These are phyloP conservation scores for Aspergillus thermomutatus DNA, from an alignment of 2,329 filamentous ascomycete species.

Conservation along the genomic window DNA sequence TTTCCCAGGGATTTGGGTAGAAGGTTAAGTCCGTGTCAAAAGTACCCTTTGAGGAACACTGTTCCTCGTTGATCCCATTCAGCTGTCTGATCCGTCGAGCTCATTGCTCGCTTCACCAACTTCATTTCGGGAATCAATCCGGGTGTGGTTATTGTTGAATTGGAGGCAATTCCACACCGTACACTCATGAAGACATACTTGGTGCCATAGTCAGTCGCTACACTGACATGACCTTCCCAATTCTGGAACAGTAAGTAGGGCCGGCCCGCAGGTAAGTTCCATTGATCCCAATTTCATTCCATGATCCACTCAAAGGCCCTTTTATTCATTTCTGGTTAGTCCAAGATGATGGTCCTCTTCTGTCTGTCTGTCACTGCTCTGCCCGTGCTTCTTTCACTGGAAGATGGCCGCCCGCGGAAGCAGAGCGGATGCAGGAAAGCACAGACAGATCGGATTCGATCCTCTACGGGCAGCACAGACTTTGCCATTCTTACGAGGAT, in stretches of 20 bases:
- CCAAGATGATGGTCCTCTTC: neutral
- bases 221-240: neutral
- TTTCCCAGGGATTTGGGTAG: neutral
- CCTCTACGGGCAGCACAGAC: neutral
- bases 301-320: constrained; percentile 1
- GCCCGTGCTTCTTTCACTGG: neutral
- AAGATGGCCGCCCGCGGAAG: constrained; percentile 11
- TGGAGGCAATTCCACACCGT: too few relatives aligned
- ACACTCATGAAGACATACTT: too few relatives aligned
- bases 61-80: neutral
- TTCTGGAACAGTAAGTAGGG: constrained; percentile 22
- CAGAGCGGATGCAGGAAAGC: constrained; percentile 15
- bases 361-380: neutral
- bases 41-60: neutral
- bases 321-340: neutral
- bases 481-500: neutral
- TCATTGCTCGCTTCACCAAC: neutral
- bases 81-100: neutral
- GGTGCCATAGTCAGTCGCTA: neutral
- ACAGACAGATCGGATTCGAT: constrained; percentile 18
- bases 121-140: neutral
- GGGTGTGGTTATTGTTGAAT: neutral
- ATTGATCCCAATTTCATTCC: constrained; percentile 1
- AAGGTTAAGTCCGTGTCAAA: neutral
- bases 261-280: constrained; percentile 23